Evolutionary conservation across 768 basidiomycete species (phyloP).

Genomic region (Coprinopsis sp.): DNA sequence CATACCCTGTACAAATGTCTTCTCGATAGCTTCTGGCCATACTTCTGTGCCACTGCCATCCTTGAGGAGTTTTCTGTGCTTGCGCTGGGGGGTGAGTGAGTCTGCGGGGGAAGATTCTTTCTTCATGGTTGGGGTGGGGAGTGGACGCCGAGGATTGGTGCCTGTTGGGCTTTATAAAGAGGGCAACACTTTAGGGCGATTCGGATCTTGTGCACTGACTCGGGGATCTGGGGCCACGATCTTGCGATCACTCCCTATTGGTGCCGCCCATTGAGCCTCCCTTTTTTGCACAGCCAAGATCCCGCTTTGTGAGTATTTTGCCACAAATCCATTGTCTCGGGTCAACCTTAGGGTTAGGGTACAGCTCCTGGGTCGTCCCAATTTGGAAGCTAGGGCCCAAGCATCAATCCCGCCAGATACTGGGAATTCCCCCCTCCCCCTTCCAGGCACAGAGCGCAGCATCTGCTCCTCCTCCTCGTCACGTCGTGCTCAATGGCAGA

Average conservation of each 20-base stretch:
- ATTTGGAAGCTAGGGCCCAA: too few species aligned
- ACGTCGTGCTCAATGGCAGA: slow-evolving; percentile 16
- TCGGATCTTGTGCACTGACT: slow-evolving; percentile 23
- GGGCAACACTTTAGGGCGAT: slow-evolving; percentile 20
- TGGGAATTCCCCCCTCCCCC: not conserved
- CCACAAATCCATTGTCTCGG: too few species aligned
- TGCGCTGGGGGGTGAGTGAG: slow-evolving; percentile 68
- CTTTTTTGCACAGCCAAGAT: too few species aligned
- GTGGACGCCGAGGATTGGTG: slow-evolving; percentile 24
- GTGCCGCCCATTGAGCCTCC: too few species aligned
- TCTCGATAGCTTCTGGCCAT: slow-evolving; percentile 78
- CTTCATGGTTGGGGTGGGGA: slow-evolving; percentile 24
- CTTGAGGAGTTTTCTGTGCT: slow-evolving; percentile 81
- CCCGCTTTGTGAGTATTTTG: too few species aligned
- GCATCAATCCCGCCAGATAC: too few species aligned
- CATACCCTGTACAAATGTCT: slow-evolving; percentile 70
- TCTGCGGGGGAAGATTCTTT: slow-evolving; percentile 25
- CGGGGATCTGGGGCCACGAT: too few species aligned
- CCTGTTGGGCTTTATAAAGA: slow-evolving; percentile 18
- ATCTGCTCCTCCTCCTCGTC: slow-evolving; percentile 2
- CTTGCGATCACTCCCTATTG: too few species aligned
- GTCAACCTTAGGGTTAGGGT: too few species aligned
- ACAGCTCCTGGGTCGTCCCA: too few species aligned
- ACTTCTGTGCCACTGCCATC: slow-evolving; percentile 73
- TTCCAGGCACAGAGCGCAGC: slow-evolving; percentile 8